Conservation (phyloP, 306 rosid genomes). For the apple (Malus domestica) region DNA sequence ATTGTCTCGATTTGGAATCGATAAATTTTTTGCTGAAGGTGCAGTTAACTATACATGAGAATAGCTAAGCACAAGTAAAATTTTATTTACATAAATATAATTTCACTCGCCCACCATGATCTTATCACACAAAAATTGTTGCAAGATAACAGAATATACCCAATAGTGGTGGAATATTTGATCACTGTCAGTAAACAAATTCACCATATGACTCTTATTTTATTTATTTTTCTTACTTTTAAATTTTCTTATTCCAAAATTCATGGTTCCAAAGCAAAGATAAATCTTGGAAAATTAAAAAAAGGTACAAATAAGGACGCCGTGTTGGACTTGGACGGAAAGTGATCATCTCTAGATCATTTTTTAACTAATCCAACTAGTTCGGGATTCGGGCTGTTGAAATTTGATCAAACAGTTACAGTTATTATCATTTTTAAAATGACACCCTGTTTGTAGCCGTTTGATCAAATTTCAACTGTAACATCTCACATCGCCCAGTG, state of each 20-base stretch:
- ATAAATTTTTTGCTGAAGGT: too few species aligned
- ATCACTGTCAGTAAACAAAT: background rate
- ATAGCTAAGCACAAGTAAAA: too few species aligned
- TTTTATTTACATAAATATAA: too few species aligned
- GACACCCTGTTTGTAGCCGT: fast-evolving
- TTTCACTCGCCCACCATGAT: too few species aligned
- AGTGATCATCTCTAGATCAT: too few species aligned
- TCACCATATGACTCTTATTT: background rate
- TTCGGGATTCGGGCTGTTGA: too few species aligned
- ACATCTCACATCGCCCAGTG: too few species aligned
- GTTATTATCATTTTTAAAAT: too few species aligned
- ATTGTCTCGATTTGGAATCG: too few species aligned
- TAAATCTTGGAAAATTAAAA: background rate
- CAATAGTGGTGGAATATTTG: background rate
- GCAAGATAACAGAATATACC: background rate
- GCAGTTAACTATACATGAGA: too few species aligned
- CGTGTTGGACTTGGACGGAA: background rate
- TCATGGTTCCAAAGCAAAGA: background rate
- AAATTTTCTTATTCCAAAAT: background rate
- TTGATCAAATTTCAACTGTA: too few species aligned
- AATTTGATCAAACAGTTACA: too few species aligned
- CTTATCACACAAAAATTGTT: background rate
- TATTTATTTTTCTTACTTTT: background rate
- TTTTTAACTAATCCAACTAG: fast-evolving
- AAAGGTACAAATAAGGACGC: background rate